A percentile compares a stretch with the other conserved stretches of the same genome.
These are phyloP conservation scores for Pulveroboletus sp. DNA, from an alignment of 768 basidiomycete species.

Conservation along the genomic window DNA sequence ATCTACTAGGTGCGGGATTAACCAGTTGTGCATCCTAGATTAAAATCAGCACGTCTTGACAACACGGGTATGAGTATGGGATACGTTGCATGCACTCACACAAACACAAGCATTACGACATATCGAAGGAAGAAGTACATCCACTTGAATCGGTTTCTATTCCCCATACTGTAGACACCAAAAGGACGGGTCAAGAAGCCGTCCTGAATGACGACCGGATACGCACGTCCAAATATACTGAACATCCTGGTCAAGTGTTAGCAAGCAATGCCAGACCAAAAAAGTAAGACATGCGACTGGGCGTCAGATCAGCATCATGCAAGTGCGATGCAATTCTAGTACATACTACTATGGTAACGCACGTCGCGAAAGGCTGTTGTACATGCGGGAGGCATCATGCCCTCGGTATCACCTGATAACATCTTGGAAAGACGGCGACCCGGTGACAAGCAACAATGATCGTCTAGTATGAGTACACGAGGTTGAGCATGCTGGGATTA, in stretches of 20 bases:
- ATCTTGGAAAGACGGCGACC: neutral
- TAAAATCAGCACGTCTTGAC: neutral
- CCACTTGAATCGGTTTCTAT: slow-evolving; percentile 26
- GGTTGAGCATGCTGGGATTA: neutral
- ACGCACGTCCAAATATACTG: slow-evolving; percentile 24
- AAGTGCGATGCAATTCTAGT: too few species aligned
- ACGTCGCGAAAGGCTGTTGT: slow-evolving; percentile 7
- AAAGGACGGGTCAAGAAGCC: too few species aligned
- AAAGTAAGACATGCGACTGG: slow-evolving; percentile 14
- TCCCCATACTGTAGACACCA: slow-evolving; percentile 17
- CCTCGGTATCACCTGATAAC: neutral
- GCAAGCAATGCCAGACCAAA: slow-evolving; percentile 11
- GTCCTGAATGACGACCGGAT: neutral
- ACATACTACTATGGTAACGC: slow-evolving; percentile 10
- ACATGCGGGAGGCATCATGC: neutral
- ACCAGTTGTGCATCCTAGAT: slow-evolving; percentile 11
- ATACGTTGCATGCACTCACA: slow-evolving; percentile 12
- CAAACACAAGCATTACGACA: slow-evolving; percentile 11
- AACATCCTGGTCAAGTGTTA: slow-evolving; percentile 18
- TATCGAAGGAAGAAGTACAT: slow-evolving; percentile 26
- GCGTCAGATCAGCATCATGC: neutral
- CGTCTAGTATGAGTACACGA: neutral
- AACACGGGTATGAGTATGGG: neutral
- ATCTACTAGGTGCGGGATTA: slow-evolving; percentile 2
- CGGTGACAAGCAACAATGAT: neutral